Conservation (phyloP, 208 protist genomes). For the Trypanosoma platydactyli region DNA sequence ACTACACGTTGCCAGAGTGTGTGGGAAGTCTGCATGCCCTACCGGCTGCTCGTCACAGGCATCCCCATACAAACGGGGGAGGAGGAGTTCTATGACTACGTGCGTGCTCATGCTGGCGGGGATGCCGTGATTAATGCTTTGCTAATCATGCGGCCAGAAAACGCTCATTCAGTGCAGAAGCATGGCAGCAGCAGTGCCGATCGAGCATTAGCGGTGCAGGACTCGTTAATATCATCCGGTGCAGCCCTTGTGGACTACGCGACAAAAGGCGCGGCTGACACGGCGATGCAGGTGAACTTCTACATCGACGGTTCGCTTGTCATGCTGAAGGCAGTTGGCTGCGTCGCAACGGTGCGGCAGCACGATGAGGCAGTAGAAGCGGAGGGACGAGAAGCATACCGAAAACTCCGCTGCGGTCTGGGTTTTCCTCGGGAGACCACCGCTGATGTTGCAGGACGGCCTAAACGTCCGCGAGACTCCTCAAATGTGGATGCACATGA, state of each 20-base stretch:
- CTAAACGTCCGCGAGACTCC: constrained; percentile 3
- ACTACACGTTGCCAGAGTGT: not conserved
- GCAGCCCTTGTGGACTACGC: constrained; percentile 42
- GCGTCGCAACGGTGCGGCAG: not conserved
- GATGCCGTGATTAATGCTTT: constrained; percentile 26
- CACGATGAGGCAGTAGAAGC: not conserved
- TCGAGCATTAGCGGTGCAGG: not conserved
- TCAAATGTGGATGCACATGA: not conserved
- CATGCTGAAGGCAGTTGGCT: constrained; percentile 21
- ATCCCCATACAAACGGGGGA: constrained; percentile 26
- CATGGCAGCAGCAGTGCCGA: too few species aligned
- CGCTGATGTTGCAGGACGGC: not conserved
- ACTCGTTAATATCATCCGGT: constrained; percentile 12
- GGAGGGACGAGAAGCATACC: constrained; percentile 31
- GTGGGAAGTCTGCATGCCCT: constrained; percentile 9
- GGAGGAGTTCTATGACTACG: constrained; percentile 49
- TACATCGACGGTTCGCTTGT: constrained; percentile 21
- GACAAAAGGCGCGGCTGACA: constrained; percentile 28
- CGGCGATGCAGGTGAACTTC: constrained; percentile 20
- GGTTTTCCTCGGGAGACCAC: not conserved
- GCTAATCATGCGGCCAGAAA: constrained; percentile 21
- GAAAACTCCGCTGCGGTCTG: constrained; percentile 14
- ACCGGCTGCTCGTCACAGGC: constrained; percentile 36
- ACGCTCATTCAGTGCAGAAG: not conserved
- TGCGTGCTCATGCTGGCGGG: constrained; percentile 33